Evolutionary conservation across 73 alveolate genomes (phyloP).

Genomic region (Tetrahymena malaccensis): DNA sequence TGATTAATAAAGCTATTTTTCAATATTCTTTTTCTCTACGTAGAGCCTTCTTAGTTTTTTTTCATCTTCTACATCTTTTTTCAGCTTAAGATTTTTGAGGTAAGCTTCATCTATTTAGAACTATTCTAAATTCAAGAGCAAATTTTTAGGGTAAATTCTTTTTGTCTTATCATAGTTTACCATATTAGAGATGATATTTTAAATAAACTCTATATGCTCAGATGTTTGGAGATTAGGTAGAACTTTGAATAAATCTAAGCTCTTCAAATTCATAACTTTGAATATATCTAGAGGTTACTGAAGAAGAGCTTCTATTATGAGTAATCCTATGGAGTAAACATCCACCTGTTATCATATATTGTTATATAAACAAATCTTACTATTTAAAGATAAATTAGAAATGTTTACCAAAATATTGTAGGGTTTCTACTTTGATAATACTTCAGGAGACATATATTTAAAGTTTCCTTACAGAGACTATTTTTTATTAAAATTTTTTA

Average conservation of each 20-base stretch:
- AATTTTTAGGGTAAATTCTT: background rate
- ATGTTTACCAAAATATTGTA: too few species aligned
- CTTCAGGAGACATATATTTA: background rate
- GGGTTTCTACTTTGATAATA: background rate
- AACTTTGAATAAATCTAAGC: background rate
- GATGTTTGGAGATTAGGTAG: background rate
- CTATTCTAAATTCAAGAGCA: background rate
- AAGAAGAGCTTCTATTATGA: background rate
- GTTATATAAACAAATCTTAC: too few species aligned
- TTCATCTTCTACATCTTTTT: too few species aligned
- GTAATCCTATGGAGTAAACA: background rate
- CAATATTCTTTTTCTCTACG: too few species aligned
- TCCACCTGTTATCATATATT: background rate
- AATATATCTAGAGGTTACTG: background rate
- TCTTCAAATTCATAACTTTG: background rate
- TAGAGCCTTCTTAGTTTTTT: too few species aligned
- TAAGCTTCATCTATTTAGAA: background rate
- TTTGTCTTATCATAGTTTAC: background rate
- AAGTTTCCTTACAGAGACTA: background rate
- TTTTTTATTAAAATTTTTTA: too few species aligned
- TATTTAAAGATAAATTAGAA: too few species aligned
- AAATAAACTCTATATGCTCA: background rate
- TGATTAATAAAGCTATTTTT: too few species aligned
- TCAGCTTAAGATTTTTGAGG: background rate
- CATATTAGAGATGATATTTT: background rate